Conservation (phyloP, 495 filamentous ascomycete genomes). For the Parathielavia hyrcaniae region DNA sequence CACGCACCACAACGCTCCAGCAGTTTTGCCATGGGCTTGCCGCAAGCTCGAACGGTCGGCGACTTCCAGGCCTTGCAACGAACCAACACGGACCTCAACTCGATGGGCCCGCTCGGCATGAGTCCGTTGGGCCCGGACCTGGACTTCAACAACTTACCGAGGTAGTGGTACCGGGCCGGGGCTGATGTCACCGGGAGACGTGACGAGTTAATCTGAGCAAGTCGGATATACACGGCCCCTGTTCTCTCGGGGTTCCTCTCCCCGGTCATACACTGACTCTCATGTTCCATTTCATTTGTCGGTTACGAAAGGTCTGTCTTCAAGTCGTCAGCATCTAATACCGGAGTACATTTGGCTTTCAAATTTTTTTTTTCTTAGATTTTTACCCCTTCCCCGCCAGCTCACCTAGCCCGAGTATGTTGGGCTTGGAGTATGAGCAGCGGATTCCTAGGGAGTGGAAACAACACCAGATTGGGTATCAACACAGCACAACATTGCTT, state of each 20-base stretch:
- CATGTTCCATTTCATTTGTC: conserved; percentile 13
- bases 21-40: conserved; percentile 37
- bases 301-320: conserved; percentile 3
- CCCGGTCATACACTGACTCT: neutral
- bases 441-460: conserved; percentile 5
- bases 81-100: conserved; percentile 36
- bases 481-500: conserved; percentile 3
- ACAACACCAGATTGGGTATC: conserved; percentile 9
- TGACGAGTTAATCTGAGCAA: neutral
- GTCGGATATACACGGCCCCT: neutral
- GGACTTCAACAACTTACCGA: conserved; percentile 32
- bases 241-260: neutral
- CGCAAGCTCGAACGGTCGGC: conserved; percentile 41
- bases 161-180: conserved; percentile 24
- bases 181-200: neutral
- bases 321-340: conserved; percentile 17
- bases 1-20: conserved; percentile 37
- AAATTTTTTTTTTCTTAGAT: conserved; percentile 7
- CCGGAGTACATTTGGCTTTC: conserved; percentile 16
- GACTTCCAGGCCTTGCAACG: conserved; percentile 45
- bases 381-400: neutral
- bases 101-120: conserved; percentile 36
- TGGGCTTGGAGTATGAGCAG: conserved; percentile 9
- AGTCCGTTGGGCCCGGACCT: conserved; percentile 29
- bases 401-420: neutral